Conservation (phyloP, 1,284 basidiomycete species). For the Coniferiporia weirii region DNA sequence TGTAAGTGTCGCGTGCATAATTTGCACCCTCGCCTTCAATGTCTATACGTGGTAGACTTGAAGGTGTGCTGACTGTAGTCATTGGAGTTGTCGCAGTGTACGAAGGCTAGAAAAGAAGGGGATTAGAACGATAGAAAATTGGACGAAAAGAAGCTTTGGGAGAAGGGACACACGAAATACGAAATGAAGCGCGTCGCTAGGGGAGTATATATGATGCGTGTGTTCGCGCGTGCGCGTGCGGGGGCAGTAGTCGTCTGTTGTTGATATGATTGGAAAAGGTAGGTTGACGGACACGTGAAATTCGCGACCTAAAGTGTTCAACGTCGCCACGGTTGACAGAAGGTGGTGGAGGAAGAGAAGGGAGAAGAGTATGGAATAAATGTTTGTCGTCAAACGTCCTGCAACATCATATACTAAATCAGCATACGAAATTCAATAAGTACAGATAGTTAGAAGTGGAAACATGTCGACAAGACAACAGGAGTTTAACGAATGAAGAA, state of each 20-base stretch:
- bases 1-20: background rate
- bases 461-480: background rate
- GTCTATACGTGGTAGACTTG: background rate
- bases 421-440: background rate
- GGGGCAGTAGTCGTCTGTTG: background rate
- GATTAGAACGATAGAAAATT: background rate
- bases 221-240: background rate
- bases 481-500: background rate
- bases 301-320: background rate
- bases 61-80: background rate
- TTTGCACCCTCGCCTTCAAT: background rate
- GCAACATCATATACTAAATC: background rate
- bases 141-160: background rate
- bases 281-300: background rate
- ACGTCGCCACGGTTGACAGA: background rate
- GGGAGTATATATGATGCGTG: background rate
- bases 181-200: background rate
- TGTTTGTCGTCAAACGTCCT: background rate
- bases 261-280: background rate
- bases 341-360: background rate
- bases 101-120: background rate
- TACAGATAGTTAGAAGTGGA: background rate
- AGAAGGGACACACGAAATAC: background rate
- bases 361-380: background rate
- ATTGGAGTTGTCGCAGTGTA: background rate